A percentile compares a stretch with the other conserved stretches of the same genome.
These are phyloP conservation scores for Cladosporium velox DNA, from an alignment of 2,329 filamentous ascomycete genomes.

Conservation along the genomic window DNA sequence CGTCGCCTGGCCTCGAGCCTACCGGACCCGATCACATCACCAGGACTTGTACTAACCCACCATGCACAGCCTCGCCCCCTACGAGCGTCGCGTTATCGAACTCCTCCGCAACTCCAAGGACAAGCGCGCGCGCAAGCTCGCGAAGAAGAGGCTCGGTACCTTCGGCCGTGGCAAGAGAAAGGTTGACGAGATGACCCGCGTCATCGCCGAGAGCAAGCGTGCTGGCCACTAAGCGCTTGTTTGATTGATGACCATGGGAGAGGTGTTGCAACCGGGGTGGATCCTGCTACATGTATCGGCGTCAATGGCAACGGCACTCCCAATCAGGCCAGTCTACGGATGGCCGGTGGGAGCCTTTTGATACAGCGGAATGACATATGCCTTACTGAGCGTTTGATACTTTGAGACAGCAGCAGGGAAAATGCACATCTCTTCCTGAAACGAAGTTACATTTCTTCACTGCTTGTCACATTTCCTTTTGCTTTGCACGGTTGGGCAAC, in stretches of 20 bases:
- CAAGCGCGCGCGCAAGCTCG: constrained; percentile 98
- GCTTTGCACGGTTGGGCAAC: background rate
- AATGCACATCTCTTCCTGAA: constrained; percentile 19
- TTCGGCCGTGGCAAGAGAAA: constrained; percentile 99
- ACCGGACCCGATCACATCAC: background rate
- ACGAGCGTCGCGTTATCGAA: constrained; percentile 99
- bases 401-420: constrained; percentile 20
- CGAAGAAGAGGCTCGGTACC: constrained; percentile 99
- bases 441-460: constrained; percentile 10
- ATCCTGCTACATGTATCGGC: constrained; percentile 27
- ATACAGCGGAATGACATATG: constrained; percentile 21
- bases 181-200: constrained; percentile 97
- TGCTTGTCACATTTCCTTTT: background rate
- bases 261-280: constrained; percentile 24
- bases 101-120: constrained; percentile 98
- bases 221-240: constrained; percentile 63
- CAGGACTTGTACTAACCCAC: constrained; percentile 25
- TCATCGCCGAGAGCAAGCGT: constrained; percentile 94
- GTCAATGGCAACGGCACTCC: constrained; percentile 22
- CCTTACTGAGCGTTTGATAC: constrained; percentile 22
- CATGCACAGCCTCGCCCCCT: constrained; percentile 44
- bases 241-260: constrained; percentile 22
- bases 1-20: constrained; percentile 10
- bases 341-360: constrained; percentile 16
- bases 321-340: constrained; percentile 14